phyloP scores from a whole-genome alignment of 805 yeast genomes.

The Cyberlindnera xylosilytica region DNA sequence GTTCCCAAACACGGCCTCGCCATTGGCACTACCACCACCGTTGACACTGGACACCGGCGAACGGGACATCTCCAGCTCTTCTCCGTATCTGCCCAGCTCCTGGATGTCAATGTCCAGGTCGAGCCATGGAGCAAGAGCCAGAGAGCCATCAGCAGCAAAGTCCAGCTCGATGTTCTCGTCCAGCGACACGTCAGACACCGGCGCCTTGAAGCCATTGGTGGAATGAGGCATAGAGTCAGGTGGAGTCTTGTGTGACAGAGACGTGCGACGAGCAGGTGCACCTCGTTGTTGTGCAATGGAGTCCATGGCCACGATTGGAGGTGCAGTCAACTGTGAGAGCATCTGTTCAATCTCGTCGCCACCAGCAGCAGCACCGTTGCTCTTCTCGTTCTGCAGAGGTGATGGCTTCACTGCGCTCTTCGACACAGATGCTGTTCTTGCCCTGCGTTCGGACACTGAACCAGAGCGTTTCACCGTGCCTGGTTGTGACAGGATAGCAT shows the following conservation, averaged over 20 bases:
- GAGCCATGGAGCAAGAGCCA: slow-evolving; percentile 69
- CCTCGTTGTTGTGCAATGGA: slow-evolving; percentile 13
- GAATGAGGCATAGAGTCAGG: slow-evolving; percentile 6
- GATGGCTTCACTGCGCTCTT: slow-evolving; percentile 13
- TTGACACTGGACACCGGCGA: slow-evolving; percentile 2
- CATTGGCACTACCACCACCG: not conserved
- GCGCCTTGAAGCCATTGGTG: slow-evolving; percentile 6
- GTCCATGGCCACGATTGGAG: slow-evolving; percentile 23
- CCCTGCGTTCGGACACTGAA: slow-evolving; percentile 13
- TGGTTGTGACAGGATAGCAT: slow-evolving; percentile 44
- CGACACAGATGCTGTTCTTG: slow-evolving; percentile 8
- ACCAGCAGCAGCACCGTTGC: not conserved
- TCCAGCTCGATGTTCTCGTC: slow-evolving; percentile 38
- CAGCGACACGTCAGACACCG: slow-evolving; percentile 9
- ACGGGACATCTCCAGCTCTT: slow-evolving; percentile 7
- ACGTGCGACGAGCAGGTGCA: not conserved
- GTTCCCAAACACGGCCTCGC: too few species aligned
- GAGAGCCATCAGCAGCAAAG: slow-evolving; percentile 79
- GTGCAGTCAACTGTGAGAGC: slow-evolving; percentile 27
- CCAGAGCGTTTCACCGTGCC: slow-evolving; percentile 12
- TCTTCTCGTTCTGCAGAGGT: slow-evolving; percentile 13
- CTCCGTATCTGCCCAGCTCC: slow-evolving; percentile 13
- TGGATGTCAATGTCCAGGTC: slow-evolving; percentile 37
- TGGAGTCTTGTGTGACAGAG: slow-evolving; percentile 13
- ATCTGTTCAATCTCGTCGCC: slow-evolving; percentile 24